Evolutionary conservation across 257 asterid species (phyloP).

Genomic region (Nicotiana otophora): DNA sequence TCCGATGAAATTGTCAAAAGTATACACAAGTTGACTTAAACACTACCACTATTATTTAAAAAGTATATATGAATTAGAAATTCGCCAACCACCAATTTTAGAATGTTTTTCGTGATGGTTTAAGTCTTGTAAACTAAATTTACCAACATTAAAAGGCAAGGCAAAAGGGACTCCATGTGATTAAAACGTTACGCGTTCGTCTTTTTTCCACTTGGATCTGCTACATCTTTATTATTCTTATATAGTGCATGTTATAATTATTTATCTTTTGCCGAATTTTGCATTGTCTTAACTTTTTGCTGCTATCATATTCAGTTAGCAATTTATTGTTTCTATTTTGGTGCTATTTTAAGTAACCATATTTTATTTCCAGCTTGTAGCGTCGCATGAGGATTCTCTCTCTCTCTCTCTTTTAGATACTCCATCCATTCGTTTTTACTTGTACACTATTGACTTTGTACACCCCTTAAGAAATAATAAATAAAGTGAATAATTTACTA

Average conservation of each 20-base stretch:
- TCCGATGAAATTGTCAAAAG: too few species aligned
- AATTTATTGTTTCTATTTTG: background rate
- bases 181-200: background rate
- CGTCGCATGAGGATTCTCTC: too few species aligned
- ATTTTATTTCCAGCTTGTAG: too few species aligned
- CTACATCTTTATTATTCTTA: background rate
- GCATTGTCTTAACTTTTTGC: background rate
- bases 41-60: too few species aligned
- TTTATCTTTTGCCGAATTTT: background rate
- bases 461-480: too few species aligned
- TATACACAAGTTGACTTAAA: too few species aligned
- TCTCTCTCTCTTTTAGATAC: too few species aligned
- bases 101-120: background rate
- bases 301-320: background rate
- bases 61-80: background rate
- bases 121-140: background rate
- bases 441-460: too few species aligned
- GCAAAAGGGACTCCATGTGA: background rate
- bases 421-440: too few species aligned
- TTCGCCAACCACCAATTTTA: background rate
- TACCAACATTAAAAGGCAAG: slow-evolving; percentile 5
- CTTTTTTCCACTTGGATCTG: background rate
- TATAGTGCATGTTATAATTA: background rate
- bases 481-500: too few species aligned
- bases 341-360: background rate